phyloP scores from a whole-genome alignment of 352 stramenopile genomes.

The Phytophthora syringae region DNA sequence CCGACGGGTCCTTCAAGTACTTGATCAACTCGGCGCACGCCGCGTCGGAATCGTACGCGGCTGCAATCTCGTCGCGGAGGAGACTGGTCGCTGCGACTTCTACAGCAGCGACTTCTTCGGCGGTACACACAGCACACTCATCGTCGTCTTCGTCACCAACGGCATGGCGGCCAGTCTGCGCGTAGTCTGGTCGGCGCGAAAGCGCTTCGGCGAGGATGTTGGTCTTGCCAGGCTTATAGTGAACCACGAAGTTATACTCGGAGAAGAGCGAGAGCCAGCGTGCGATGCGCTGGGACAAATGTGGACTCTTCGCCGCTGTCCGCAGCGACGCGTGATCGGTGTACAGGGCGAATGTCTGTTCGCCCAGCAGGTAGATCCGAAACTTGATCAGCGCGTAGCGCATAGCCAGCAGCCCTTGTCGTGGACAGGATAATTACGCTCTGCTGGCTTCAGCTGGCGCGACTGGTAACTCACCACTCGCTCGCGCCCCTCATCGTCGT shows the following conservation, averaged over 20 bases:
- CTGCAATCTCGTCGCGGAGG: background rate
- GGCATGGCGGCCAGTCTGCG: background rate
- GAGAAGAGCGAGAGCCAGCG: background rate
- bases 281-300: background rate
- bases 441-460: slow-evolving; percentile 22
- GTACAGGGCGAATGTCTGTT: slow-evolving; percentile 26
- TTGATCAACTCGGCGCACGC: background rate
- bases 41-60: background rate
- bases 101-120: background rate
- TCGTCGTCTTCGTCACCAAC: background rate
- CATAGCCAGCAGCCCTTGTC: slow-evolving; percentile 33
- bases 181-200: background rate
- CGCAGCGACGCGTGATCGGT: slow-evolving; percentile 17
- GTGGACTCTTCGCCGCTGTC: slow-evolving; percentile 6
- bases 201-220: background rate
- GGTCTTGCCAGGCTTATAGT: background rate
- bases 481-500: background rate
- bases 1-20: background rate
- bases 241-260: background rate
- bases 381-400: slow-evolving; percentile 37
- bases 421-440: slow-evolving; percentile 30
- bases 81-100: too few relatives aligned
- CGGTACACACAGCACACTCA: background rate
- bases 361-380: slow-evolving; percentile 27
- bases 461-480: slow-evolving; percentile 34